Evolutionary conservation across 257 asterid genomes (phyloP), one percentile per base, ranked within the genome.

Genomic region (Nicotiana tabacum): DNA sequence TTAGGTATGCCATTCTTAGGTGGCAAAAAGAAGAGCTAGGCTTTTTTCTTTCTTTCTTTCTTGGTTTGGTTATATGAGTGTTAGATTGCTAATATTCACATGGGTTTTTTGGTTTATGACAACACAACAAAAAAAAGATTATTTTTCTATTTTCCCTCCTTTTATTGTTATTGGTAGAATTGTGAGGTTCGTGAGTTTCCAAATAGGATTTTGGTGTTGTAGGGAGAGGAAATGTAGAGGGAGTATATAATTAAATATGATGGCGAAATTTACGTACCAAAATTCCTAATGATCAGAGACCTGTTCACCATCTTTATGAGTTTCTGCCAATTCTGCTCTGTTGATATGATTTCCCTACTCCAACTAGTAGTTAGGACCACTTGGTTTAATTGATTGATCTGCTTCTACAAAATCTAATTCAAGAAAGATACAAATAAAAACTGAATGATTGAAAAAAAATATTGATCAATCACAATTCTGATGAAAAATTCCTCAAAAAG

Each of bases 341-440:
- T 72, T 84, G 84, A 69, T 55, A 86, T 83, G 77, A 87, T 84
- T 82, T 87, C 77, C 66, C 12, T 77, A 60, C 70, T 84, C 82
- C 89, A 84, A 87, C 58, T 84, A 80, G 89, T 53, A 53, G 30
- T 33, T 55, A 29, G 87, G 89, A 87, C 89, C 87, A 87, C 89
- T 79, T 33, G 21, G 30, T 30, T 55, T 55, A 85, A 78, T 43
- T 16, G 21, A 74, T 84, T 43, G 60, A 81, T 62, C 69, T 37
- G n/a, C 65, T 74, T 64, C 64, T 76, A 61, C 66, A 48, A 74
- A 33, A 67, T 67, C 8, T 10, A 12, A 33, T 21, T 57, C 18
- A n/a, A 6, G 6, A 77, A 35, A 51, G 5, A 37, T 6, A 2
- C 33, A 17, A 9, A 66, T 24, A 21, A 39, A 10, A 10, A 1